phyloP scores from a whole-genome alignment of 2,329 filamentous ascomycete genomes.

The Claviceps lovelessii region DNA sequence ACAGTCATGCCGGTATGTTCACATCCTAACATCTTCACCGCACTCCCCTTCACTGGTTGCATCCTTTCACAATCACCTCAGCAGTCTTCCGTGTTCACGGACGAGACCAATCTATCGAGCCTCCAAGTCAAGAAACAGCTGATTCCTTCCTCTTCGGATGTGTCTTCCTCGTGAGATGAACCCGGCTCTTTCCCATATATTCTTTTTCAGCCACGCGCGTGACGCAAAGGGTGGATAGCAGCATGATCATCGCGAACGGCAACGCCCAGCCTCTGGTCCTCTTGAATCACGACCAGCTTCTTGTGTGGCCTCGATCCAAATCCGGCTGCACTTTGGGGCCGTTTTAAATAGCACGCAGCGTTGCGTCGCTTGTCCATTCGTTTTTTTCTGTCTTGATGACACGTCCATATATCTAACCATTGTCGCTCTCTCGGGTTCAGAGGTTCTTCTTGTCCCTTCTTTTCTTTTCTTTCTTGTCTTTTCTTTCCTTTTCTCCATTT shows the following conservation, averaged over 20 bases:
- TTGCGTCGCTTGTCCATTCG: conserved; percentile 4
- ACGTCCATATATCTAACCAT: conserved; percentile 1
- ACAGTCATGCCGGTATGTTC: not conserved
- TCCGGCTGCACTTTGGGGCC: not conserved
- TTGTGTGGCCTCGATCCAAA: not conserved
- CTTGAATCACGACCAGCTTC: conserved; percentile 1
- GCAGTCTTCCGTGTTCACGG: not conserved
- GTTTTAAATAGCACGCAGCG: conserved; percentile 1
- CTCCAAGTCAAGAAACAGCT: not conserved
- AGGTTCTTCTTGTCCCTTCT: not conserved
- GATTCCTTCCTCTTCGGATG: conserved; percentile 1
- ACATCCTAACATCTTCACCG: not conserved
- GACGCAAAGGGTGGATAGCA: conserved; percentile 4
- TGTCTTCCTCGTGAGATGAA: conserved; percentile 3
- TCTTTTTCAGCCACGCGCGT: conserved; percentile 5
- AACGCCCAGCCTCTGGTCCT: not conserved
- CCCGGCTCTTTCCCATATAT: conserved; percentile 2
- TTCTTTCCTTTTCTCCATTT: too few relatives aligned
- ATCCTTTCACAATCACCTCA: not conserved
- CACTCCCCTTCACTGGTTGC: not conserved
- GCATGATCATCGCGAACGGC: conserved; percentile 2
- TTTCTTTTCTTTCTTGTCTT: not conserved
- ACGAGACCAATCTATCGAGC: not conserved
- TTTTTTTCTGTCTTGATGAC: not conserved
- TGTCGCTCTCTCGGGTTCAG: conserved; percentile 2